phyloP scores from a whole-genome alignment of 306 rosid species.

The Inga oerstediana region DNA sequence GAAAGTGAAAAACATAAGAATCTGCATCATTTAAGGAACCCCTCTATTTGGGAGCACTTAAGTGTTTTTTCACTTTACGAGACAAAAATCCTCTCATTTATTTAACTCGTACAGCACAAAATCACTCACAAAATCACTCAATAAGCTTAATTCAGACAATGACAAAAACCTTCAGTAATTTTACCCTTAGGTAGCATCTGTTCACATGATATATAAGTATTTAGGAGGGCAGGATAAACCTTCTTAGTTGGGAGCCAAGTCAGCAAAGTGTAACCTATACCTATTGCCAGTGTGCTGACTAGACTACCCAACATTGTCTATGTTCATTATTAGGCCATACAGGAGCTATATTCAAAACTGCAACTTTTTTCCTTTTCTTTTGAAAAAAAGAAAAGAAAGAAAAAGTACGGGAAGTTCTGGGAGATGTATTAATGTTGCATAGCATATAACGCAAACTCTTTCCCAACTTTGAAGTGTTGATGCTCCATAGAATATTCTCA shows the following conservation, averaged over 20 bases:
- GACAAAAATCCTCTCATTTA: too few species aligned
- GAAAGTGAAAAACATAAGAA: constrained; percentile 3
- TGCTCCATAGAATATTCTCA: neutral
- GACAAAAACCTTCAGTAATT: neutral
- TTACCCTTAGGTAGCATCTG: neutral
- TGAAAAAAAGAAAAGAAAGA: neutral
- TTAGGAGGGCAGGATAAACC: neutral
- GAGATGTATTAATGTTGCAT: neutral
- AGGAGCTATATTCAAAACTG: neutral
- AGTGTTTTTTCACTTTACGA: neutral
- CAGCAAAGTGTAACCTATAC: neutral
- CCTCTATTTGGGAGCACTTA: neutral
- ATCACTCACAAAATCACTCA: neutral
- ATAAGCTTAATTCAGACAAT: too few species aligned
- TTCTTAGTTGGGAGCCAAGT: neutral
- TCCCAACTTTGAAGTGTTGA: neutral
- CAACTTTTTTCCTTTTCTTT: neutral
- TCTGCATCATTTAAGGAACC: neutral
- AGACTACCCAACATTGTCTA: neutral
- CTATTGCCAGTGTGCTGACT: neutral
- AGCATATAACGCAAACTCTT: neutral
- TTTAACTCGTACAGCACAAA: neutral
- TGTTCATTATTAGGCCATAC: neutral
- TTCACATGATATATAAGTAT: neutral
- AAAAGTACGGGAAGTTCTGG: neutral